Conservation (phyloP, 2,329 filamentous ascomycete species). For the Onygena corvina region DNA sequence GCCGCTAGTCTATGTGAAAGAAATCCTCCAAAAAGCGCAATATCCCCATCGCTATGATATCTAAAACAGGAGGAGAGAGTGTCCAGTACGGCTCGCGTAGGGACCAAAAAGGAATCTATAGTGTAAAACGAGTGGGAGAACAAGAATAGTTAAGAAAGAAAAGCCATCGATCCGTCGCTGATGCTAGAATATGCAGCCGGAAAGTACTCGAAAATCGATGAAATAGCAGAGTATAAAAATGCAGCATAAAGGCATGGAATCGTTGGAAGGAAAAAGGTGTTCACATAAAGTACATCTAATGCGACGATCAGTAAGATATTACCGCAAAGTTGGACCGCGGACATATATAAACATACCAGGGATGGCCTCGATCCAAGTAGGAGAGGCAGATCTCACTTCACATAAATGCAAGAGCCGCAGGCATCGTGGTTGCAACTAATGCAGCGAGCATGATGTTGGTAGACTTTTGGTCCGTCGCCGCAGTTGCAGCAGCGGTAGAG, state of each 20-base stretch:
- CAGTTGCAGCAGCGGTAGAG: slow-evolving; percentile 32
- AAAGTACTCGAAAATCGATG: not conserved
- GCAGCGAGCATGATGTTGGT: slow-evolving; percentile 24
- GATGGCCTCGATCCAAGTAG: not conserved
- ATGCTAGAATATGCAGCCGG: too few relatives aligned
- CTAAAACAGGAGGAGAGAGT: too few relatives aligned
- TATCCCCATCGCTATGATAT: slow-evolving; percentile 1
- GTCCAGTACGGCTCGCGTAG: too few relatives aligned
- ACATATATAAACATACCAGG: not conserved
- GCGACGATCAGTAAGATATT: not conserved
- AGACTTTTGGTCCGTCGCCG: slow-evolving; percentile 31
- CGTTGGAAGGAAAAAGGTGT: not conserved
- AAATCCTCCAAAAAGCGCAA: not conserved
- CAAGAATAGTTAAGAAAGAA: too few relatives aligned
- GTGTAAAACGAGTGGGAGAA: too few relatives aligned
- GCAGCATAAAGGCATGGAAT: not conserved
- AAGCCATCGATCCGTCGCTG: too few relatives aligned
- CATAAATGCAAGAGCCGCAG: slow-evolving; percentile 22
- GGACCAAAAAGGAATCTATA: too few relatives aligned
- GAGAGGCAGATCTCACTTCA: slow-evolving; percentile 19
- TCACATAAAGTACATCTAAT: slow-evolving; percentile 3
- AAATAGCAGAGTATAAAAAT: slow-evolving; percentile 1
- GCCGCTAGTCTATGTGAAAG: too few relatives aligned
- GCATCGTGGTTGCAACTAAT: slow-evolving; percentile 24
- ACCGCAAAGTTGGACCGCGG: not conserved